Conservation (phyloP, 2,329 filamentous ascomycete species). For the Penicillium sp. region DNA sequence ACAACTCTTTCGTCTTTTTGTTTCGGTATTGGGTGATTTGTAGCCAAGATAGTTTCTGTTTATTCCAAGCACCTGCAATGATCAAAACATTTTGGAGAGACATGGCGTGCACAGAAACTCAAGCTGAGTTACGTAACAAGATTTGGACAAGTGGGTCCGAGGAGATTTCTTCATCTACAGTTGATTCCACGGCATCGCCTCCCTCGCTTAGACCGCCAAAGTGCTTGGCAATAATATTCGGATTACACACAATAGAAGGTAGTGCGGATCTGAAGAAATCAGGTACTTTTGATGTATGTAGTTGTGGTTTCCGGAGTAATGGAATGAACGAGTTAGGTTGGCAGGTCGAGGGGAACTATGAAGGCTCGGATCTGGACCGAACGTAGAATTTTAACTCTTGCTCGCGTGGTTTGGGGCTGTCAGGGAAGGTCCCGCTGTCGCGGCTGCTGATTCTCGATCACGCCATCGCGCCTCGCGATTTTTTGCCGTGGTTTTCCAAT, state of each 20-base stretch:
- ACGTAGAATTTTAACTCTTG: not conserved
- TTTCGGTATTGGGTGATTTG: not conserved
- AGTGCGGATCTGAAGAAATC: no score
- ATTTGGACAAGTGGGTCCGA: not conserved
- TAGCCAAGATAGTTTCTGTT: not conserved
- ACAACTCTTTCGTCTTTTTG: not conserved
- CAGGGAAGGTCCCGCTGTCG: slow-evolving; percentile 4
- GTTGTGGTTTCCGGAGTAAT: not conserved
- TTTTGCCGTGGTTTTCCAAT: not conserved
- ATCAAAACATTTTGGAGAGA: not conserved
- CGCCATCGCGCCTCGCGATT: slow-evolving; percentile 5
- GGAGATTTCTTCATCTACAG: slow-evolving; percentile 1
- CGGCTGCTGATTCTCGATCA: not conserved
- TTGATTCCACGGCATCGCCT: slow-evolving; percentile 1
- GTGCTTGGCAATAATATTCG: not conserved
- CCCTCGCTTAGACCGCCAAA: not conserved
- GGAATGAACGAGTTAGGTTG: not conserved
- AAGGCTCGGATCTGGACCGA: not conserved
- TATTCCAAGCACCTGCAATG: not conserved
- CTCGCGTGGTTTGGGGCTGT: slow-evolving; percentile 1
- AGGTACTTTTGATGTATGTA: not conserved
- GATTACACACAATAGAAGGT: not conserved
- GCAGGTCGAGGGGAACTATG: not conserved
- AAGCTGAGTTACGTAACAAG: not conserved
- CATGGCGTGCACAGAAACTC: slow-evolving; percentile 2